These are phyloP conservation scores for Corchorus capsularis DNA, from an alignment of 345 rosid species.

Conservation along the genomic window DNA sequence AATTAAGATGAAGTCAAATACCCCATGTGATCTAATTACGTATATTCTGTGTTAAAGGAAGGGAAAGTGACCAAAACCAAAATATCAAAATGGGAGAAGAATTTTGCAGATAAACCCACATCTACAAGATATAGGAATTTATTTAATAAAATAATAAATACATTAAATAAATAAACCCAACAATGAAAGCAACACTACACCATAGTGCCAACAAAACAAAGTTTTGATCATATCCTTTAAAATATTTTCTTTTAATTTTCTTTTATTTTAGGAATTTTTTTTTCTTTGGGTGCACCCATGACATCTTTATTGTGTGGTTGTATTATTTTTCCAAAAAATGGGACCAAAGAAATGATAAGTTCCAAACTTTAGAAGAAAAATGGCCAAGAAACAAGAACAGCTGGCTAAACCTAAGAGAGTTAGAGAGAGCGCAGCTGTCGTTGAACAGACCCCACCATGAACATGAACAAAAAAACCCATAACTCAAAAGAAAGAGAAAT, in stretches of 20 bases:
- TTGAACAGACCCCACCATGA: conserved; percentile 26
- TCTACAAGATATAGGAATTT: background rate
- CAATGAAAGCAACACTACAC: conserved; percentile 3
- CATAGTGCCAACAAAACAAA: background rate
- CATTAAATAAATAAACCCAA: conserved; percentile 3
- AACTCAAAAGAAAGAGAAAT: too few species aligned
- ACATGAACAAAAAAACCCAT: too few species aligned
- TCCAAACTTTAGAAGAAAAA: conserved; percentile 28
- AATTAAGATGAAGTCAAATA: conserved; percentile 6
- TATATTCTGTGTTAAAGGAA: background rate
- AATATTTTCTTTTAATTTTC: background rate
- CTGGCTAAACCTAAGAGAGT: background rate
- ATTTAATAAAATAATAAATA: background rate
- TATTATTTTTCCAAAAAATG: background rate
- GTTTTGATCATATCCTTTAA: background rate
- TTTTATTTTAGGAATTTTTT: too few species aligned
- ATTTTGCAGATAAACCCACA: conserved; percentile 15
- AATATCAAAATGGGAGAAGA: background rate
- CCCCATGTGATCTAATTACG: conserved; percentile 14
- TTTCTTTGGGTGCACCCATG: background rate
- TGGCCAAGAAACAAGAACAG: background rate
- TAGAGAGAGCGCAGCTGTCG: conserved; percentile 18
- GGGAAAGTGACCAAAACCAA: background rate
- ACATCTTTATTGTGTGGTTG: background rate
- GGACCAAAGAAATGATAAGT: conserved; percentile 33